These are phyloP conservation scores for Sordariomycetes sp. DNA, from an alignment of 2,329 filamentous ascomycete species.

Conservation along the genomic window DNA sequence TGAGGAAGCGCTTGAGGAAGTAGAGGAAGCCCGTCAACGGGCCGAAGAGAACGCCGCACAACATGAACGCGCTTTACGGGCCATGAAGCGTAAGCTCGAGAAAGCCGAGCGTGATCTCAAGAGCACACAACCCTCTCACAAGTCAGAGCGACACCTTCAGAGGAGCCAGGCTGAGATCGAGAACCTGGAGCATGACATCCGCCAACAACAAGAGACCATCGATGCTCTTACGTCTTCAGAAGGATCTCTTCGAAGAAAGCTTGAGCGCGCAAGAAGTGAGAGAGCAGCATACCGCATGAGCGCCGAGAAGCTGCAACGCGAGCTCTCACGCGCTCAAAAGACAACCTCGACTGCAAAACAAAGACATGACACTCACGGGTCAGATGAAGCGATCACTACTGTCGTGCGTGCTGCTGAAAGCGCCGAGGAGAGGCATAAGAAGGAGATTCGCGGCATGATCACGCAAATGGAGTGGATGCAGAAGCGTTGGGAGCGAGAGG, in stretches of 20 bases:
- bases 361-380: slow-evolving; percentile 17
- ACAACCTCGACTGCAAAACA: too few relatives aligned
- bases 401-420: slow-evolving; percentile 47
- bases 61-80: slow-evolving; percentile 14
- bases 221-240: slow-evolving; percentile 47
- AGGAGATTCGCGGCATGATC: slow-evolving; percentile 71
- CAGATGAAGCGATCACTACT: slow-evolving; percentile 47
- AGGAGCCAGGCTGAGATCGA: slow-evolving; percentile 52
- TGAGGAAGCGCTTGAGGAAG: slow-evolving; percentile 21
- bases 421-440: slow-evolving; percentile 60
- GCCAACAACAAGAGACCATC: slow-evolving; percentile 59
- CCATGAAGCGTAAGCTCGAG: slow-evolving; percentile 35
- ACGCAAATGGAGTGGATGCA: slow-evolving; percentile 91
- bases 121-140: slow-evolving; percentile 13
- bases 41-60: slow-evolving; percentile 34
- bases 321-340: slow-evolving; percentile 31
- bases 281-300: slow-evolving; percentile 45
- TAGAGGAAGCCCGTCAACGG: slow-evolving; percentile 39
- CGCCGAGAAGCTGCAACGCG: slow-evolving; percentile 44
- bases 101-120: slow-evolving; percentile 39
- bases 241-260: slow-evolving; percentile 52
- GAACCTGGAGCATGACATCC: slow-evolving; percentile 63
- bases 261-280: slow-evolving; percentile 62
- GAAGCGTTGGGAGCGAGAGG: slow-evolving; percentile 71
- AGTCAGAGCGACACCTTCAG: too few relatives aligned